Evolutionary conservation across 768 basidiomycete species (phyloP), one percentile per base, ranked within the genome.

Genomic region (Phlegmacium glaucopus): DNA sequence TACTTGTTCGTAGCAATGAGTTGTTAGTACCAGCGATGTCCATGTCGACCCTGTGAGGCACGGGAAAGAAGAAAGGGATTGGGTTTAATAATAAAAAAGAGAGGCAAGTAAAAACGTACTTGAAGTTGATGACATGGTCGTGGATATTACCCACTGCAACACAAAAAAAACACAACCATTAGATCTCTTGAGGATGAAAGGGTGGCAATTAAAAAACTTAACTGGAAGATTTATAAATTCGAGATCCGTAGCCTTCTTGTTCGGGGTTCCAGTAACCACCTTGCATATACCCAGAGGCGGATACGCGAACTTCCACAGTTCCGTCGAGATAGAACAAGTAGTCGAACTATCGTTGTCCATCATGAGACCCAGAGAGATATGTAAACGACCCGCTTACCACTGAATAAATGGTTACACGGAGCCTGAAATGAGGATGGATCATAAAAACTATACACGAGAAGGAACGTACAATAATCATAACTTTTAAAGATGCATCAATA

Each of bases 211-310:
- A 26, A 15, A 16, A 39, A n/a, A 6, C 66, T 78, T 43, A 29
- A 82, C 80, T 82, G n/a, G 72, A 73, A 3, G 71, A 74, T 28
- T 80, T 72, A 44, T 73, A 73, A 41, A 86, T 82, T 12, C 69
- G 72, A 18, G 73, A 68, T 1, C 83, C 83, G 54, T 83, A 83
- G 0, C 64, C 55, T 4, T 65, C 66, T 61, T 82, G 76, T 13
- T 69, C 58, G 1, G 67, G 50, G 27, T 77, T 74, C 75, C 79
- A 84, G 58, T 72, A 80, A 10, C 77, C 81, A 37, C 78, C 82
- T 64, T 85, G 83, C 44, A 85, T 67, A 58, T 86, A 86, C 1
- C 83, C 84, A 4, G 82, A 83, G 0, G 84, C 83, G 7, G 82
- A 84, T 13, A 84, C 27, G 1, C 79, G 71, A n/a, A 84, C 79